phyloP scores from a whole-genome alignment of 176 grass and related monocot species.

The Zoysia japonica region DNA sequence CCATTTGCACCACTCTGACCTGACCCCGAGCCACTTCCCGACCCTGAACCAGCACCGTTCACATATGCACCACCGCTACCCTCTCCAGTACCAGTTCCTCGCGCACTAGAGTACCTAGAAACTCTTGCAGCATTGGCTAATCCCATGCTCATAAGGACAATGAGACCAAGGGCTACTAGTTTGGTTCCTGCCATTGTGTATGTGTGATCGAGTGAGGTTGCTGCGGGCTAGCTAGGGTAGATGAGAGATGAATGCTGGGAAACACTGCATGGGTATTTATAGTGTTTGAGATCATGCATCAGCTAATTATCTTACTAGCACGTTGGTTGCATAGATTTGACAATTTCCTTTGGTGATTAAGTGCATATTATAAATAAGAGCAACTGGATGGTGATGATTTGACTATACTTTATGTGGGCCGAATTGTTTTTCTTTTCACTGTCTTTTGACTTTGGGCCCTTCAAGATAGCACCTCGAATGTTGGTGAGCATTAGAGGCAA shows the following conservation, averaged over 20 bases:
- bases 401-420: too few relatives aligned
- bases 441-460: too few relatives aligned
- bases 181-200: not conserved
- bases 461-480: too few relatives aligned
- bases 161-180: not conserved
- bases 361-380: too few relatives aligned
- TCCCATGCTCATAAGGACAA: conserved; percentile 7
- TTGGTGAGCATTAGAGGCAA: too few relatives aligned
- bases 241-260: not conserved
- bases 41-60: not conserved
- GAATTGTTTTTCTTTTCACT: too few relatives aligned
- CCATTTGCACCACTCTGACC: too few relatives aligned
- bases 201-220: too few relatives aligned
- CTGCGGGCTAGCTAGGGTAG: too few relatives aligned
- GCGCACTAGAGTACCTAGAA: not conserved
- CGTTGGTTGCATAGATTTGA: not conserved
- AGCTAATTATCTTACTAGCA: not conserved
- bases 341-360: too few relatives aligned
- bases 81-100: not conserved
- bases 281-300: not conserved
- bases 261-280: not conserved
- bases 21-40: not conserved
- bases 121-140: conserved; percentile 4
- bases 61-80: not conserved
- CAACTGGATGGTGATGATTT: too few relatives aligned